Percentiles rank a stretch among this genome's conserved stretches.
phyloP scores from a whole-genome alignment of 2,329 filamentous ascomycete genomes.

The Paracoccidioides lutzii region DNA sequence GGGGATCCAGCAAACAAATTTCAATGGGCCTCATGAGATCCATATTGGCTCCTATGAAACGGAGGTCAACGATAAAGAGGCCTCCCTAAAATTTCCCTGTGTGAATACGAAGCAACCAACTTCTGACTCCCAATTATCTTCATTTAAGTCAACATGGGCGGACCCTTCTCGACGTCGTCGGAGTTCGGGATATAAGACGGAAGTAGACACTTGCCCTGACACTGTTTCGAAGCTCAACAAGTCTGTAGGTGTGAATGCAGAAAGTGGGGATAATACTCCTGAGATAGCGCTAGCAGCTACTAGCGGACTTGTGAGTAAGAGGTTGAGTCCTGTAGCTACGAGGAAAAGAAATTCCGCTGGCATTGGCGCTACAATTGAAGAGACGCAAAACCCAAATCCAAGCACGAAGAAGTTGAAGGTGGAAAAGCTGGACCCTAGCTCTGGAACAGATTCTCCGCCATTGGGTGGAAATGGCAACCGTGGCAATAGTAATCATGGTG shows the following conservation, averaged over 20 bases:
- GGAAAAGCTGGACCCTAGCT: not conserved
- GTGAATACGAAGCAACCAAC: not conserved
- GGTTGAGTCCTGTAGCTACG: not conserved
- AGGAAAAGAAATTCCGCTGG: not conserved
- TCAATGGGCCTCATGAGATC: not conserved
- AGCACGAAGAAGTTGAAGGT: not conserved
- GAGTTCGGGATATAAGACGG: not conserved
- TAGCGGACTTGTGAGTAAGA: not conserved
- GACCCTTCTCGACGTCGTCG: conserved; percentile 3
- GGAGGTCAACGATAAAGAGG: not conserved
- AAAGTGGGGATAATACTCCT: not conserved
- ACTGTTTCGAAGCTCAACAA: not conserved
- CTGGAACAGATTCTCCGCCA: not conserved
- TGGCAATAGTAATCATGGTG: not conserved
- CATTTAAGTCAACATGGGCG: conserved; percentile 1
- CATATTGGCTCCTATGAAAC: not conserved
- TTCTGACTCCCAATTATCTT: not conserved
- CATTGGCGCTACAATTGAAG: not conserved
- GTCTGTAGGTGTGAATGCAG: not conserved
- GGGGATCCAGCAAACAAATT: conserved; percentile 4
- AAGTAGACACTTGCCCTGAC: not conserved
- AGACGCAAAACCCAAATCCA: not conserved
- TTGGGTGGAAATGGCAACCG: not conserved
- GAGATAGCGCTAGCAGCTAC: not conserved
- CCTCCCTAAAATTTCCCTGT: not conserved